Conservation (phyloP, 352 stramenopile species). For the Pythium utonaiense region DNA sequence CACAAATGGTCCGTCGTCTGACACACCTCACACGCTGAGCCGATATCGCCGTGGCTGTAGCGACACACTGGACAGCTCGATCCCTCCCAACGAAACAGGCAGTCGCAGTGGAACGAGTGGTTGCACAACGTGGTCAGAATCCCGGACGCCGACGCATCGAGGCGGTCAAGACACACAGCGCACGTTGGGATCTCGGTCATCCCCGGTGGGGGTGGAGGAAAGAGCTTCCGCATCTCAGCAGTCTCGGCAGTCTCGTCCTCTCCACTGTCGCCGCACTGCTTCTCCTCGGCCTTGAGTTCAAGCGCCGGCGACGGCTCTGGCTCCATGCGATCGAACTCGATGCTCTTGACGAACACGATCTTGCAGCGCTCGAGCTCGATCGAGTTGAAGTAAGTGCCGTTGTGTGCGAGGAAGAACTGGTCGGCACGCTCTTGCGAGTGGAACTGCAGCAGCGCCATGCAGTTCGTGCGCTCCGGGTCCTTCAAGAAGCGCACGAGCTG, state of each 20-base stretch:
- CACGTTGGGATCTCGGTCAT: conserved; percentile 90
- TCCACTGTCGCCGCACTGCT: not conserved
- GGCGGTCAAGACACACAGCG: conserved; percentile 88
- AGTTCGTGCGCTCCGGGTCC: conserved; percentile 77
- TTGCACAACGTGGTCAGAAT: conserved; percentile 98
- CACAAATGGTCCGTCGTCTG: conserved; percentile 92
- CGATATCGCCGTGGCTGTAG: conserved; percentile 94
- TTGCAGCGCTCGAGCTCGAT: conserved; percentile 89
- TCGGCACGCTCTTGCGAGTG: conserved; percentile 70
- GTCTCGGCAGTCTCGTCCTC: conserved; percentile 16
- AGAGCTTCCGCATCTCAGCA: conserved; percentile 34
- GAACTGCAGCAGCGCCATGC: conserved; percentile 86
- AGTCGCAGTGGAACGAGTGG: conserved; percentile 97
- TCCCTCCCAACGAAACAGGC: conserved; percentile 93
- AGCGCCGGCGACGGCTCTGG: conserved; percentile 12
- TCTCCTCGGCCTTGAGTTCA: conserved; percentile 6
- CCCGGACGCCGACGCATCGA: conserved; percentile 81
- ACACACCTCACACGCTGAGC: conserved; percentile 93
- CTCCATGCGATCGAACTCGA: conserved; percentile 74
- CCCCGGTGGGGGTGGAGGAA: conserved; percentile 52
- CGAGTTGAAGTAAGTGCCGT: conserved; percentile 90
- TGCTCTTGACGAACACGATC: conserved; percentile 88
- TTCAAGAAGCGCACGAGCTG: conserved; percentile 77
- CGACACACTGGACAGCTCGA: conserved; percentile 95
- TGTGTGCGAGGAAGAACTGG: conserved; percentile 85